Evolutionary conservation across 1,284 basidiomycete genomes (phyloP), one percentile per base, ranked within the genome.

Genomic region (Agaricales sp.): DNA sequence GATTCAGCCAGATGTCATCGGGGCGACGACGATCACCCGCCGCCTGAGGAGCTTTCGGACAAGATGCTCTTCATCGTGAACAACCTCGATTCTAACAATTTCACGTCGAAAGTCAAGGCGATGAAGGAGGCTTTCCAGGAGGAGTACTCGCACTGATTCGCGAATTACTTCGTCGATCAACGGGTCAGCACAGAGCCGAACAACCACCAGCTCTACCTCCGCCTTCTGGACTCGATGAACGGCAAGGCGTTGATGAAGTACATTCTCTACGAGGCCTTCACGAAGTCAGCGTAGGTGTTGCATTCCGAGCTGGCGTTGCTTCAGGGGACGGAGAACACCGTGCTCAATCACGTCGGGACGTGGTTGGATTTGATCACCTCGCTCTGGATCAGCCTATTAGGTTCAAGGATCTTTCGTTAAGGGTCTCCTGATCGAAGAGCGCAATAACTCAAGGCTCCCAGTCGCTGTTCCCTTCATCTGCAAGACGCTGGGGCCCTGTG

Each of bases 401-500:
- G 62, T 83, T 94, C 73, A 89, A 86, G 65, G 92, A 97, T 60
- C 69, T 99, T 24, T 90, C 93, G 3, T 91, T 99, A 99, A 98
- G 67, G 94, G 98, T 56, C 73, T 99, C 12, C 78, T 99, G 37
- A 74, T 98, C 41, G 92, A 99, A 67, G 96, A 94, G 1, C 96
- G 91, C 63, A 93, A 98, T 61, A 89, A 78, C 57, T 88, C 91
- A 52, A 82, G 94, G 45, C 75, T 98, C 43, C 82, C 95, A 45
- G 90, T 98, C 13, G 93, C 94, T 6, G 97, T 99, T 54, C 94
- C 96, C 0, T 99, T 99, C 64, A 91, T 99, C 23, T 98, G 94
- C 80, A 98, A 97, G 67, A 87, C 95, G 2, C 77, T 99, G 49
- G 91, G 94, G 62, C 90, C 91, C 47, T 94, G 91, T 58, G 77